phyloP scores from a whole-genome alignment of 2,329 filamentous ascomycete genomes.

The Aspergillus ibericus region DNA sequence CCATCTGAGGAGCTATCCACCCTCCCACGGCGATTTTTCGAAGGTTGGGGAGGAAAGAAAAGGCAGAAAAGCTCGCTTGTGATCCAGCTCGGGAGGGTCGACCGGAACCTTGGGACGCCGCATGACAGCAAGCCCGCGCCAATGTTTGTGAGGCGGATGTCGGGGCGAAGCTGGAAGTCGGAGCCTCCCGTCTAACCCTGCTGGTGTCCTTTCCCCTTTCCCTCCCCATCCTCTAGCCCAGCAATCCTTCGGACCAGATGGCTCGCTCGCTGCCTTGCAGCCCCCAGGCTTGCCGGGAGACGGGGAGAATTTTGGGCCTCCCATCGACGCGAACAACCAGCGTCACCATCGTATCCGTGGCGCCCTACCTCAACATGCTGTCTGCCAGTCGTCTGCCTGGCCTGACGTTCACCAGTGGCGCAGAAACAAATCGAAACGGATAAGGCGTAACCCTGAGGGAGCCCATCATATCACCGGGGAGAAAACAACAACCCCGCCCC shows the following conservation, averaged over 20 bases:
- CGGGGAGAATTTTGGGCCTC: too few relatives aligned
- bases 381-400: background rate
- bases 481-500: background rate
- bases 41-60: too few relatives aligned
- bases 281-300: too few relatives aligned
- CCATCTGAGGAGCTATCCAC: background rate
- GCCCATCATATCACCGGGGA: background rate
- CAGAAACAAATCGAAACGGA: background rate
- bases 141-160: background rate
- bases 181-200: too few relatives aligned
- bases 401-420: background rate
- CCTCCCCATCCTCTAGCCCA: background rate
- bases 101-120: background rate
- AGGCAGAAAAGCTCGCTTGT: background rate
- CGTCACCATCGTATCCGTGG: too few relatives aligned
- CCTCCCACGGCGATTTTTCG: background rate
- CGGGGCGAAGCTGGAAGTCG: too few relatives aligned
- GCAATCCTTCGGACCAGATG: too few relatives aligned
- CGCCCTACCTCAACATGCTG: background rate
- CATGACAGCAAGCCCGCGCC: background rate
- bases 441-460: background rate
- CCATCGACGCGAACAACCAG: too few relatives aligned
- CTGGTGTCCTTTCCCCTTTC: background rate
- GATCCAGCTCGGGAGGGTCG: background rate
- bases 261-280: too few relatives aligned